Conservation (phyloP, 2,329 filamentous ascomycete genomes). For the Ophiostoma novo-ulmi region DNA sequence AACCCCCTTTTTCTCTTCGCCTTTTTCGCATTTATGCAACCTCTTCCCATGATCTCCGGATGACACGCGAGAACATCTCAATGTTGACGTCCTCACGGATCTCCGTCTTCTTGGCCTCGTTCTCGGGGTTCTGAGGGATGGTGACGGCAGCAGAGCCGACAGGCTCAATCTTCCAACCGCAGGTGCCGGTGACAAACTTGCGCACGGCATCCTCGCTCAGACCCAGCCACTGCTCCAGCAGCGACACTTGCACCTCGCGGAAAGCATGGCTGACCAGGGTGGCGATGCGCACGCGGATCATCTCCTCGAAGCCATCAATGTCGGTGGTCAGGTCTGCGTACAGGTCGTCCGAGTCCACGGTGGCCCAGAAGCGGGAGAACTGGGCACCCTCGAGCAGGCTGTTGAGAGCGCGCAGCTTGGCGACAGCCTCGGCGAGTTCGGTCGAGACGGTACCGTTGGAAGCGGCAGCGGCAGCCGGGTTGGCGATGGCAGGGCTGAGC, state of each 20-base stretch:
- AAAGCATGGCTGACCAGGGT: slow-evolving; percentile 77
- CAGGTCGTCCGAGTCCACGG: slow-evolving; percentile 86
- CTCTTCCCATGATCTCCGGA: slow-evolving; percentile 83
- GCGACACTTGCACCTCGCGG: slow-evolving; percentile 62
- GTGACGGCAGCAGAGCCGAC: slow-evolving; percentile 55
- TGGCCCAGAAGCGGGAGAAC: slow-evolving; percentile 89
- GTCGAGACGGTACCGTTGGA: slow-evolving; percentile 37
- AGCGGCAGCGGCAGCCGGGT: slow-evolving; percentile 54
- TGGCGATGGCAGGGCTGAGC: slow-evolving; percentile 74
- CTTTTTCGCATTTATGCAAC: slow-evolving; percentile 45
- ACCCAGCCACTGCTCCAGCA: slow-evolving; percentile 72
- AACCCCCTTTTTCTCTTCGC: not conserved
- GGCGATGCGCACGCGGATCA: slow-evolving; percentile 85
- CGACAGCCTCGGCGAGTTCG: slow-evolving; percentile 82
- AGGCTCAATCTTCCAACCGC: slow-evolving; percentile 74
- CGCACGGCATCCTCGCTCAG: slow-evolving; percentile 59
- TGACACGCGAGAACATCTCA: slow-evolving; percentile 74
- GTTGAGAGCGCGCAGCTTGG: slow-evolving; percentile 80
- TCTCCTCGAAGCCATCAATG: slow-evolving; percentile 89
- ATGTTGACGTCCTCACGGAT: slow-evolving; percentile 93
- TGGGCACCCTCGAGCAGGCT: slow-evolving; percentile 83
- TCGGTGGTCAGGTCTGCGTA: slow-evolving; percentile 95
- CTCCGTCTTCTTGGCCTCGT: slow-evolving; percentile 92
- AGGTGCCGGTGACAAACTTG: slow-evolving; percentile 79
- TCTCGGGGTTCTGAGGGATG: slow-evolving; percentile 90